phyloP scores from a whole-genome alignment of 1,284 basidiomycete genomes.

The Apiotrichum mycotoxinovorans region DNA sequence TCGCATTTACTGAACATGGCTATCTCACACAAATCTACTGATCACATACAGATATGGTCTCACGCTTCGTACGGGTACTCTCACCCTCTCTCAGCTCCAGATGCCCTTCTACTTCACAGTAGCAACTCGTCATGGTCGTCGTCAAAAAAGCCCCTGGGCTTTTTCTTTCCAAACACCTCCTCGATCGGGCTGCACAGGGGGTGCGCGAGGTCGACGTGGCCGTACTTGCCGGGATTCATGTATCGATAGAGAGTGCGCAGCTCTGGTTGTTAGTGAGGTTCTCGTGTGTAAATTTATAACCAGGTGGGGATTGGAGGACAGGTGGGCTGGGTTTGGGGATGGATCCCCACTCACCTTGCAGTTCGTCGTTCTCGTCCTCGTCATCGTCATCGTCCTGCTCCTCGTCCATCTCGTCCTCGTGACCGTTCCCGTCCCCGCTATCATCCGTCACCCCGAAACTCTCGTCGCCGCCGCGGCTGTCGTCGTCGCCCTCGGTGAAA shows the following conservation, averaged over 20 bases:
- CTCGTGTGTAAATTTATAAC: background rate
- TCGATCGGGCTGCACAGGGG: conserved; percentile 2
- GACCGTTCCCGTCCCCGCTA: too few species aligned
- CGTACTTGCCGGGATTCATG: background rate
- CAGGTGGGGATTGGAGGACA: background rate
- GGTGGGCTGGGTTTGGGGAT: too few species aligned
- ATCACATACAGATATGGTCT: too few species aligned
- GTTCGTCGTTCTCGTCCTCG: background rate
- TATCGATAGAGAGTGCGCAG: background rate
- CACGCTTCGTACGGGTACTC: too few species aligned
- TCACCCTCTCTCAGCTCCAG: too few species aligned
- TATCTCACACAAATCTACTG: too few species aligned
- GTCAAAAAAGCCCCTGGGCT: background rate
- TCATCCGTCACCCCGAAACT: too few species aligned
- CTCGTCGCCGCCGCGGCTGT: too few species aligned
- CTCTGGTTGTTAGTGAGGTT: too few species aligned
- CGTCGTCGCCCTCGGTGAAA: too few species aligned
- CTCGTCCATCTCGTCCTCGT: background rate
- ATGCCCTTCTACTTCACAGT: background rate
- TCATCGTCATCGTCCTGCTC: background rate
- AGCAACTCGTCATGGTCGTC: background rate
- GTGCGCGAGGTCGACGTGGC: background rate
- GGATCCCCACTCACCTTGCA: background rate
- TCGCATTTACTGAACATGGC: too few species aligned
- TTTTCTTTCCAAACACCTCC: background rate